Conservation (phyloP, 306 rosid species). For the Glycine tomentella region DNA sequence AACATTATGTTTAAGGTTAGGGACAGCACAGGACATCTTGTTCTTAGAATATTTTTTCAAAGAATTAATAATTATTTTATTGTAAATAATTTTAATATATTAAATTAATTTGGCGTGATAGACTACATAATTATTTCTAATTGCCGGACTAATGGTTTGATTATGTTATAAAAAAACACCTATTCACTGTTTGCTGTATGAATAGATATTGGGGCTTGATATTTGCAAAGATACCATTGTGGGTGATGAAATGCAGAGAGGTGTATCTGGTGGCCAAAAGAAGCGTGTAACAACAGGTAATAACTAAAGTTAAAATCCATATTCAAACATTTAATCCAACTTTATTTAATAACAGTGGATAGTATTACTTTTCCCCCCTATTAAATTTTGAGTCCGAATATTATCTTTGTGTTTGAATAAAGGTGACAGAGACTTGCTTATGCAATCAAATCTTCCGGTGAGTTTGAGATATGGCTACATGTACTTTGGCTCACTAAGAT, state of each 20-base stretch:
- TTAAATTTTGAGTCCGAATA: slow-evolving; percentile 2
- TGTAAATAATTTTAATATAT: no score
- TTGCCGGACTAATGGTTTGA: neutral
- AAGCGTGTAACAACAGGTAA: slow-evolving; percentile 58
- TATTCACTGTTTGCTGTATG: slow-evolving; percentile 26
- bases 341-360: neutral
- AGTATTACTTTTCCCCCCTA: neutral
- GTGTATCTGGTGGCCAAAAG: slow-evolving; percentile 65
- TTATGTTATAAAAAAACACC: neutral
- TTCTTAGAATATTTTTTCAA: no score
- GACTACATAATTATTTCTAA: no score
- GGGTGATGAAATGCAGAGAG: slow-evolving; percentile 64
- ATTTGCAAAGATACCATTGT: slow-evolving; percentile 65
- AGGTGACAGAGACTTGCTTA: neutral
- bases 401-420: neutral
- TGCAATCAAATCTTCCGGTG: neutral
- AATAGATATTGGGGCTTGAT: slow-evolving; percentile 63
- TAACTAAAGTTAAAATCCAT: neutral
- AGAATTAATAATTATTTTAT: no score
- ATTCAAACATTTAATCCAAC: no score
- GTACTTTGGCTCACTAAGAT: neutral
- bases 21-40: no score
- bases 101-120: no score
- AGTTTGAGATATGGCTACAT: neutral
- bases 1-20: no score